Base-by-base conservation (phyloP, 441 rosid genomes). In the Sinapis alba region DNA sequence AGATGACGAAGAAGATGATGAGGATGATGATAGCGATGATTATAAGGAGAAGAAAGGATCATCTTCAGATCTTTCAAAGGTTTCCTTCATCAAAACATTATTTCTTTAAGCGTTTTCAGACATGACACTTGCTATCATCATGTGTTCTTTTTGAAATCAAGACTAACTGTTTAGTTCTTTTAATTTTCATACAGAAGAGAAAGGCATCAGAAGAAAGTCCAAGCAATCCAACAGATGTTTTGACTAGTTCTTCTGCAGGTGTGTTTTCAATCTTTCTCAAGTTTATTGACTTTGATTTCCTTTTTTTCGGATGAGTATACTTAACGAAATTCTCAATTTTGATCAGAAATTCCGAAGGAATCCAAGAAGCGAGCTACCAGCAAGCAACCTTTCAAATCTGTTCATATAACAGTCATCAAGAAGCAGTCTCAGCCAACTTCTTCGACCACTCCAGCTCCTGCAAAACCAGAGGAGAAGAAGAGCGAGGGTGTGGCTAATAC, bases 151-250 rank as follows among this genome's bases (percentile, higher is more conserved):
- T 16, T 45, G 8, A 24, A 70, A 43, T 24, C 32, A 43, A 1
- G 11, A 18, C 58, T 78, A 67, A 72, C 51, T 54, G 64, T 78
- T 36, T 18, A n/a, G 18, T 34, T 41, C 13, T 66, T 34, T 58
- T 23, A 6, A 51, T 53, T 41, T 62, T 73, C 32, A 51, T 74
- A 80, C 89, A 91, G 97, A 90, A 71, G 84, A 83, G 87, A 78
- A 92, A 89, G 86, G 54, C 74, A 53, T 69, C 85, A 12, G 90
- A 84, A 43, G 94, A 85, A 74, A 65, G 28, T 71, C 50, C 80
- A n/a, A 75, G 75, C 72, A 80, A 86, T 50, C 90, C 91, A 16
- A 86, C 92, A 4, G 90, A 90, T 89, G n/a, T 80, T 68, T 79
- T 89, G 62, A 78, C 86, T 13, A 63, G 68, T 63, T 73, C 82